Evolutionary conservation across 768 basidiomycete species (phyloP).

Genomic region (Russula sp.): DNA sequence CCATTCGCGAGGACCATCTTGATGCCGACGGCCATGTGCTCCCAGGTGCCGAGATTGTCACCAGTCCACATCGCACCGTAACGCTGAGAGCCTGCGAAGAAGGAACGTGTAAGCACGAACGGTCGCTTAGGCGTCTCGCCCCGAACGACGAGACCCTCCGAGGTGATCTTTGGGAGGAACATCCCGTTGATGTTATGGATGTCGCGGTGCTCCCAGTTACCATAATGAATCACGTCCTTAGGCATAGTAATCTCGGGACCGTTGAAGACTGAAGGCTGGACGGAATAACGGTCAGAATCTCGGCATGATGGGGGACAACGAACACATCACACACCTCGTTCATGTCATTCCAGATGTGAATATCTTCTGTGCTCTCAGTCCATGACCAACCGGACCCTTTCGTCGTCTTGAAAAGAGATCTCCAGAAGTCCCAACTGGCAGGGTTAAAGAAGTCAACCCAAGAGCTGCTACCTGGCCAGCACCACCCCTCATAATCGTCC

Average conservation of each 20-base stretch:
- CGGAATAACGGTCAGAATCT: conserved; percentile 21
- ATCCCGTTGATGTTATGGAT: conserved; percentile 97
- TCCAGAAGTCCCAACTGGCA: conserved; percentile 87
- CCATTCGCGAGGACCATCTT: conserved; percentile 90
- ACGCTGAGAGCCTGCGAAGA: conserved; percentile 93
- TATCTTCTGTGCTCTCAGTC: conserved; percentile 71
- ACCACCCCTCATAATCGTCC: conserved; percentile 95
- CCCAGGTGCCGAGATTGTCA: conserved; percentile 97
- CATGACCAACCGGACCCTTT: conserved; percentile 61
- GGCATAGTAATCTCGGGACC: conserved; percentile 92
- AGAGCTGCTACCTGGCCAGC: conserved; percentile 93
- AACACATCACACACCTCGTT: conserved; percentile 63
- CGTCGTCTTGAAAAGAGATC: conserved; percentile 63
- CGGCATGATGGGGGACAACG: not conserved
- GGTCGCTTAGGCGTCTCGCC: conserved; percentile 75
- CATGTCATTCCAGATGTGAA: conserved; percentile 99
- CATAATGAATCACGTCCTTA: conserved; percentile 74
- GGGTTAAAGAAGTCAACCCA: conserved; percentile 99
- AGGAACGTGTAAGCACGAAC: conserved; percentile 92
- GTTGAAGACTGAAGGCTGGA: conserved; percentile 95
- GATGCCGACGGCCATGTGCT: conserved; percentile 89
- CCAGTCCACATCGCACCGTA: conserved; percentile 99
- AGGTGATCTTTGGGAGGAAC: conserved; percentile 81
- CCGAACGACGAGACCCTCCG: conserved; percentile 70
- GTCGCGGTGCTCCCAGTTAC: conserved; percentile 97